Percentiles rank a stretch among this genome's conserved stretches.
phyloP scores from a whole-genome alignment of 306 rosid genomes.

The Gynostemma pentaphyllum region DNA sequence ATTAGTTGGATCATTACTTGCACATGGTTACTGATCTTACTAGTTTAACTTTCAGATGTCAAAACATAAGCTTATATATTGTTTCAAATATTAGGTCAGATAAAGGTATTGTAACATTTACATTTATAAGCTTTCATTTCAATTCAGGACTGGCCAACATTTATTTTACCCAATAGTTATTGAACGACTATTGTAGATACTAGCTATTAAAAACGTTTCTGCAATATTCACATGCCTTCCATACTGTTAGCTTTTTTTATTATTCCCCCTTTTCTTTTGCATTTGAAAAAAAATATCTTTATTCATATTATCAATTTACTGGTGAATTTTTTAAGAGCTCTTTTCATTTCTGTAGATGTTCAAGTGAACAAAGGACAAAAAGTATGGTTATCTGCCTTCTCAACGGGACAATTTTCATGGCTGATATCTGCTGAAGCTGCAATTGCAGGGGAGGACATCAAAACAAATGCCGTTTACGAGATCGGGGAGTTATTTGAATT shows the following conservation, averaged over 20 bases:
- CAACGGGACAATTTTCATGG: conserved; percentile 47
- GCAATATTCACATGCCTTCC: neutral
- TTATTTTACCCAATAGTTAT: neutral
- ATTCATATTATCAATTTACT: neutral
- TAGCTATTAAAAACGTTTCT: neutral
- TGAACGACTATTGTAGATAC: neutral
- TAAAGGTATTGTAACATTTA: no score
- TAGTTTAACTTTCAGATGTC: no score
- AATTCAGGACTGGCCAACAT: neutral
- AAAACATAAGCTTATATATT: no score
- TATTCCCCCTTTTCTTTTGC: neutral
- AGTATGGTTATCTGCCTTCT: conserved; percentile 38
- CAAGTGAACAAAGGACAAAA: conserved; percentile 27
- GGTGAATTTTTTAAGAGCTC: conserved; percentile 21
- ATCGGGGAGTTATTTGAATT: conserved; percentile 76
- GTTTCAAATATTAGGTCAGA: neutral
- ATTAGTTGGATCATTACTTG: neutral
- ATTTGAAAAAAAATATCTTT: neutral
- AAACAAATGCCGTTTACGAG: conserved; percentile 52
- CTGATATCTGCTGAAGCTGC: conserved; percentile 48
- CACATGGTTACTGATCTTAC: neutral
- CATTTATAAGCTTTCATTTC: neutral
- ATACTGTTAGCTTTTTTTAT: neutral
- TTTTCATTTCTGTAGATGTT: conserved; percentile 22
- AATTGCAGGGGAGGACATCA: conserved; percentile 35